These are phyloP conservation scores for Huntiella decipiens DNA, from an alignment of 2,329 filamentous ascomycete species.

Conservation along the genomic window DNA sequence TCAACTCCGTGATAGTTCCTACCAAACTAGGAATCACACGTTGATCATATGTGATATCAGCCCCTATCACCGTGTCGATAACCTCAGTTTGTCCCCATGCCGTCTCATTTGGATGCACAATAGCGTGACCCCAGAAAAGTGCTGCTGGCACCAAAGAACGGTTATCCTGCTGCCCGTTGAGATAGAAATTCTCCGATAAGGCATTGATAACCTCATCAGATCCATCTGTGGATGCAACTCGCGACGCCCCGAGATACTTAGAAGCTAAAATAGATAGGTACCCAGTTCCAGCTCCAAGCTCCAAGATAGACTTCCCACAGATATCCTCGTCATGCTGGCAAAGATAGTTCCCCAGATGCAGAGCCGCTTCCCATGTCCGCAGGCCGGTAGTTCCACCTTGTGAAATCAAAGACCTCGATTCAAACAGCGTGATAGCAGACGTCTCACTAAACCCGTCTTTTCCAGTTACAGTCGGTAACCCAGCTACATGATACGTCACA, in stretches of 20 bases:
- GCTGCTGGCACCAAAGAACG: slow-evolving; percentile 9
- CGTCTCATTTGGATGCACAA: slow-evolving; percentile 29
- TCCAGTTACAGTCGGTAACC: background rate
- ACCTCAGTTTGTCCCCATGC: slow-evolving; percentile 5
- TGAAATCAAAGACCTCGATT: slow-evolving; percentile 49
- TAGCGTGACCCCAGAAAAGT: slow-evolving; percentile 44
- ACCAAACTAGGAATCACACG: slow-evolving; percentile 43
- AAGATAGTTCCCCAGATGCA: slow-evolving; percentile 54
- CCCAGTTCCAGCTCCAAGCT: slow-evolving; percentile 60
- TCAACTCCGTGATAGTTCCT: slow-evolving; percentile 42
- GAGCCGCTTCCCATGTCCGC: slow-evolving; percentile 63
- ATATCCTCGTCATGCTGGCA: slow-evolving; percentile 29
- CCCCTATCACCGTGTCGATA: slow-evolving; percentile 50
- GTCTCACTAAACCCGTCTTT: background rate
- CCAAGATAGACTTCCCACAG: slow-evolving; percentile 39
- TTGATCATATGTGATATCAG: slow-evolving; percentile 62
- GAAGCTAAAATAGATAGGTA: slow-evolving; percentile 56
- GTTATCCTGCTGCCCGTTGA: slow-evolving; percentile 43
- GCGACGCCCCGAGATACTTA: slow-evolving; percentile 39
- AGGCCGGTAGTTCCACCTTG: slow-evolving; percentile 56
- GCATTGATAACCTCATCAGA: slow-evolving; percentile 52
- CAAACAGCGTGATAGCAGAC: slow-evolving; percentile 40
- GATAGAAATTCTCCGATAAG: slow-evolving; percentile 45
- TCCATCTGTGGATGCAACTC: slow-evolving; percentile 54
- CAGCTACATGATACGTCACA: slow-evolving; percentile 49